Evolutionary conservation across 2,329 filamentous ascomycete genomes (phyloP).

Genomic region (Ilyonectria mors-panacis): DNA sequence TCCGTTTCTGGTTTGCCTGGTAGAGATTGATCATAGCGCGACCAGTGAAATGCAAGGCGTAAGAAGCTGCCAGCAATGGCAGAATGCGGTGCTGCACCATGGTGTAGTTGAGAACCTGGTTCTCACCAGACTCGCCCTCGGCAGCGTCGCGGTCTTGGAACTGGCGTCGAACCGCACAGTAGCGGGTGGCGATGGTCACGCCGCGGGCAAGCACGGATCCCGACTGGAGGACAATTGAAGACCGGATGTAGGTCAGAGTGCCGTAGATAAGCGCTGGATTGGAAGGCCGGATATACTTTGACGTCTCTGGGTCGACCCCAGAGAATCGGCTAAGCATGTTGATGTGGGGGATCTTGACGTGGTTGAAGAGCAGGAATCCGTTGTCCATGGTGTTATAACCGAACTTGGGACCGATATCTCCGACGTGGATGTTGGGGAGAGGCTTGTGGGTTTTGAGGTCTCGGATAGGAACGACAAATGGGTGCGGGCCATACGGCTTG

Average conservation of each 20-base stretch:
- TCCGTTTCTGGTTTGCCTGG: constrained; percentile 78
- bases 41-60: constrained; percentile 85
- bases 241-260: constrained; percentile 82
- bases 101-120: constrained; percentile 84
- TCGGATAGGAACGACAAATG: constrained; percentile 83
- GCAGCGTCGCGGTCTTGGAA: constrained; percentile 82
- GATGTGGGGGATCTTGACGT: constrained; percentile 79
- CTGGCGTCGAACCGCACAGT: constrained; percentile 81
- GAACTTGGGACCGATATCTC: constrained; percentile 86
- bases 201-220: constrained; percentile 80
- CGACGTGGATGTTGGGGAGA: constrained; percentile 79
- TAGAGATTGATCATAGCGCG: constrained; percentile 83
- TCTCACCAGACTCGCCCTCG: constrained; percentile 72
- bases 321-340: constrained; percentile 83
- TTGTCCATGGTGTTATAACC: constrained; percentile 89
- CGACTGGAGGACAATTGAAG: constrained; percentile 80
- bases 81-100: constrained; percentile 84
- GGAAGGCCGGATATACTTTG: constrained; percentile 77
- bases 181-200: constrained; percentile 83
- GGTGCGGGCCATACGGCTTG: constrained; percentile 80
- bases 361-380: constrained; percentile 83
- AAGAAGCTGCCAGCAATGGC: constrained; percentile 80
- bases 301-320: constrained; percentile 76
- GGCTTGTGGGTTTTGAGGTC: constrained; percentile 79
- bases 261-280: constrained; percentile 80